Conservation (phyloP, 176 grass and related monocot genomes). For the Juncus inflexus region DNA sequence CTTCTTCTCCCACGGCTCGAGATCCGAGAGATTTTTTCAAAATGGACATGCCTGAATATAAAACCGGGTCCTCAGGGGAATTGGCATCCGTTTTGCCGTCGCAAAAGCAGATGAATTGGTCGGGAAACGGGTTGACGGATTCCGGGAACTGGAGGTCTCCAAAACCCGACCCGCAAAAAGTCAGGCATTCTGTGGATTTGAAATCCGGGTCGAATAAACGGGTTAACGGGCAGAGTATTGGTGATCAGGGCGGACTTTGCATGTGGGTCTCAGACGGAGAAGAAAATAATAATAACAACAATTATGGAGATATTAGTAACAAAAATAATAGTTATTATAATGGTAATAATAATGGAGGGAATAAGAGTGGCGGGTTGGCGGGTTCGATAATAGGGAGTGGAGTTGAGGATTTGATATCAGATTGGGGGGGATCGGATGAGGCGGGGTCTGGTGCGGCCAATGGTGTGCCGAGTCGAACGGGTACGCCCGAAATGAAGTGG, state of each 20-base stretch:
- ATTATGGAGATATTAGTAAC: too few relatives aligned
- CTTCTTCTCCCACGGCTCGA: slow-evolving; percentile 38
- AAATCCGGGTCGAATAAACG: slow-evolving; percentile 25
- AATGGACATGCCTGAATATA: slow-evolving; percentile 48
- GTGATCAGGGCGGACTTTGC: slow-evolving; percentile 24
- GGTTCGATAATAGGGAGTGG: slow-evolving; percentile 8
- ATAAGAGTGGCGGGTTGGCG: slow-evolving; percentile 12
- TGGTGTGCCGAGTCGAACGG: slow-evolving; percentile 30
- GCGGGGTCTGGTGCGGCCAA: not conserved
- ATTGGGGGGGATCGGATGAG: slow-evolving; percentile 5
- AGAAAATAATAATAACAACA: not conserved
- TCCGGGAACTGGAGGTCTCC: slow-evolving; percentile 13
- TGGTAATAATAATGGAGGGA: not conserved
- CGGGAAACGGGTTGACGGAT: slow-evolving; percentile 19
- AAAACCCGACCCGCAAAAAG: not conserved
- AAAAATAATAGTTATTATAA: too few relatives aligned
- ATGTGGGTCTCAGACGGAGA: slow-evolving; percentile 24
- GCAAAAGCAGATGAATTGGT: slow-evolving; percentile 63
- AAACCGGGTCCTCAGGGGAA: slow-evolving; percentile 39
- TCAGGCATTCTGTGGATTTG: slow-evolving; percentile 33
- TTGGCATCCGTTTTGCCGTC: slow-evolving; percentile 53
- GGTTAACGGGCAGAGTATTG: slow-evolving; percentile 34
- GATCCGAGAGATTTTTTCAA: slow-evolving; percentile 75
- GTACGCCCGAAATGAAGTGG: slow-evolving; percentile 32
- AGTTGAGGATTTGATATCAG: slow-evolving; percentile 26